These are phyloP conservation scores for Boletus vermiculosoides DNA, from an alignment of 768 basidiomycete genomes.

Conservation along the genomic window DNA sequence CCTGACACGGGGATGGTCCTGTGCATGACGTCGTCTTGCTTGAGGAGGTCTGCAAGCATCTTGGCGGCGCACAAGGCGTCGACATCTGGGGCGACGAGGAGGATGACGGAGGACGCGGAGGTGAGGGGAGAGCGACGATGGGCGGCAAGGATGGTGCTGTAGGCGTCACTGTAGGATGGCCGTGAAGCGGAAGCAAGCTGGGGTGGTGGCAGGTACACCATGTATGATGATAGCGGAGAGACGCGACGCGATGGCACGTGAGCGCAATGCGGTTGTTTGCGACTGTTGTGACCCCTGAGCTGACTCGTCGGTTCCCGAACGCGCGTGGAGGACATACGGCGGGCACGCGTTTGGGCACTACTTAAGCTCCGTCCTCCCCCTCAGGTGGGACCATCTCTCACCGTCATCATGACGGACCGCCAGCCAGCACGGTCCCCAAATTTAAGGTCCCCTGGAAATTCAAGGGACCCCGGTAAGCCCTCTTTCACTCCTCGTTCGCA, in stretches of 20 bases:
- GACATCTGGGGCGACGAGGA: slow-evolving; percentile 87
- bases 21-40: slow-evolving; percentile 92
- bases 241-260: slow-evolving; percentile 15
- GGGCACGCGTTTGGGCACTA: slow-evolving; percentile 28
- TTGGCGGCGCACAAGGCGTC: slow-evolving; percentile 90
- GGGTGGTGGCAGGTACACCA: slow-evolving; percentile 74
- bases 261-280: slow-evolving; percentile 12
- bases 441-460: slow-evolving; percentile 55
- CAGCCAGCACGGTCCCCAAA: slow-evolving; percentile 50
- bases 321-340: slow-evolving; percentile 34
- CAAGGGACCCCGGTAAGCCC: slow-evolving; percentile 54
- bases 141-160: slow-evolving; percentile 64
- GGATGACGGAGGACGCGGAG: slow-evolving; percentile 79
- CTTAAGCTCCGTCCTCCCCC: slow-evolving; percentile 24
- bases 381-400: slow-evolving; percentile 10
- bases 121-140: slow-evolving; percentile 73
- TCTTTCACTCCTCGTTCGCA: background rate
- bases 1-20: slow-evolving; percentile 88
- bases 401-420: slow-evolving; percentile 54
- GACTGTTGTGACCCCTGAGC: slow-evolving; percentile 18
- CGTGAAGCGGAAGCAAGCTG: slow-evolving; percentile 57
- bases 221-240: slow-evolving; percentile 15
- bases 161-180: slow-evolving; percentile 71
- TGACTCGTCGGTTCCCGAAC: slow-evolving; percentile 11
- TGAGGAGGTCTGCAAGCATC: slow-evolving; percentile 87